Evolutionary conservation across 2,329 filamentous ascomycete genomes (phyloP).

Genomic region (Albifimbria verrucaria): DNA sequence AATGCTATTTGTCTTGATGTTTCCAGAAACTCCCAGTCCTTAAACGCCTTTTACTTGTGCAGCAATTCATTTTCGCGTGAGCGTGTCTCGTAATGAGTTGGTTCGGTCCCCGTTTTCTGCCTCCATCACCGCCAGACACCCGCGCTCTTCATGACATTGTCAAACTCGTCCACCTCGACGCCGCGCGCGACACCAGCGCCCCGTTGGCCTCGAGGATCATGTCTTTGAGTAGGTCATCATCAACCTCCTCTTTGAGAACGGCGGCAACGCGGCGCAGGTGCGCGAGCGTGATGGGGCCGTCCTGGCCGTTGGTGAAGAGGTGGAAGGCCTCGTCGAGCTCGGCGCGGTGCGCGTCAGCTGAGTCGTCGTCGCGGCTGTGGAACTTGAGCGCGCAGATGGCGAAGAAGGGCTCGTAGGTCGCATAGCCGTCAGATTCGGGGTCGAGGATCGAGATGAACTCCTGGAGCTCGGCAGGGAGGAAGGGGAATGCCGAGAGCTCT

Average conservation of each 20-base stretch:
- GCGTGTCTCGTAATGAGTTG: too few species aligned
- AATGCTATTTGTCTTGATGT: too few species aligned
- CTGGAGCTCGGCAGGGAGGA: slow-evolving; percentile 62
- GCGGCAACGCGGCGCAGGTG: slow-evolving; percentile 77
- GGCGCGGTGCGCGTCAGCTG: slow-evolving; percentile 47
- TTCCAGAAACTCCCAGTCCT: too few species aligned
- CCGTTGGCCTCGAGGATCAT: slow-evolving; percentile 96
- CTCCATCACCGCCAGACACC: slow-evolving; percentile 71
- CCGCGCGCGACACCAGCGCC: slow-evolving; percentile 68
- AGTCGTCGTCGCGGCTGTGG: slow-evolving; percentile 53
- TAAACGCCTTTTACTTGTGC: too few species aligned
- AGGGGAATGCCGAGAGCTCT: slow-evolving; percentile 79
- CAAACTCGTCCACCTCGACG: slow-evolving; percentile 77
- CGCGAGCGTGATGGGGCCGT: slow-evolving; percentile 68
- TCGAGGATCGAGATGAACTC: slow-evolving; percentile 81
- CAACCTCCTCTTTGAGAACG: slow-evolving; percentile 78
- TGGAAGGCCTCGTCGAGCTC: slow-evolving; percentile 81
- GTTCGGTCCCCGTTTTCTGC: too few species aligned
- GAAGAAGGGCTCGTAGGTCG: slow-evolving; percentile 78
- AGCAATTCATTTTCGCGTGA: too few species aligned
- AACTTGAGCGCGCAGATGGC: slow-evolving; percentile 86
- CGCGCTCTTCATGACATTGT: slow-evolving; percentile 78
- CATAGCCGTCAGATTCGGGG: slow-evolving; percentile 73
- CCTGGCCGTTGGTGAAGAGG: slow-evolving; percentile 65
- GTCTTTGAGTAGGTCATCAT: slow-evolving; percentile 79